Percentiles rank a stretch among this genome's conserved stretches.
Conservation (phyloP, 768 basidiomycete species). For the Tylopilus subfusipes region DNA sequence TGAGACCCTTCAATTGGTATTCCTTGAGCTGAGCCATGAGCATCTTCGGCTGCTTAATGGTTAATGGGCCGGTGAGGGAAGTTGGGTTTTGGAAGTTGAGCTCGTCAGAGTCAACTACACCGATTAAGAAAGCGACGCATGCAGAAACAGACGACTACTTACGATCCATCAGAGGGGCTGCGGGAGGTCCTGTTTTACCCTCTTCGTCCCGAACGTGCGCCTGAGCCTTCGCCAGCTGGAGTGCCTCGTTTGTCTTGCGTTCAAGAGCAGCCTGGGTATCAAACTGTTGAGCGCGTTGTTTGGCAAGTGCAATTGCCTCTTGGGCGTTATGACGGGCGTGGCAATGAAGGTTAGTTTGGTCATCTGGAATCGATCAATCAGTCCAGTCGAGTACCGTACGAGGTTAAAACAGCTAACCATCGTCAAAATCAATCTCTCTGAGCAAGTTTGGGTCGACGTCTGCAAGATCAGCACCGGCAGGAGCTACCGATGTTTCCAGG, state of each 20-base stretch:
- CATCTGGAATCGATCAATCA: constrained; percentile 49
- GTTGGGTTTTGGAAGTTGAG: constrained; percentile 99
- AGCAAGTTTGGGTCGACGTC: constrained; percentile 52
- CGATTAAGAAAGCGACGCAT: constrained; percentile 1
- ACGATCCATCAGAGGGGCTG: constrained; percentile 69
- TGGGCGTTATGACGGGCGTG: constrained; percentile 90
- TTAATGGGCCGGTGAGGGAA: constrained; percentile 76
- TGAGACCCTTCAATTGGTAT: constrained; percentile 96
- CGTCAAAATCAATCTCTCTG: constrained; percentile 85
- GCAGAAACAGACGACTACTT: constrained; percentile 28
- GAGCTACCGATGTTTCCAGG: constrained; percentile 39
- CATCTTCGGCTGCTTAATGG: constrained; percentile 91
- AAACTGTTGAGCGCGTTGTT: constrained; percentile 77
- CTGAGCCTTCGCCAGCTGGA: constrained; percentile 60
- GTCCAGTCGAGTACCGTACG: not conserved
- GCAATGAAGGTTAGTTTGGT: constrained; percentile 77
- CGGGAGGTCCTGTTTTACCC: constrained; percentile 36
- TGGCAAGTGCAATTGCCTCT: constrained; percentile 78
- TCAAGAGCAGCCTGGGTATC: constrained; percentile 80
- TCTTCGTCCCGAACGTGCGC: constrained; percentile 40
- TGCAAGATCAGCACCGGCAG: constrained; percentile 56
- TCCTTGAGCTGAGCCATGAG: constrained; percentile 96
- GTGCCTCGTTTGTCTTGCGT: constrained; percentile 75
- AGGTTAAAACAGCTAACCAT: constrained; percentile 52
- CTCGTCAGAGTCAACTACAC: constrained; percentile 87